These are phyloP conservation scores for Stentor coeruleus DNA, from an alignment of 73 alveolate genomes.

Conservation along the genomic window DNA sequence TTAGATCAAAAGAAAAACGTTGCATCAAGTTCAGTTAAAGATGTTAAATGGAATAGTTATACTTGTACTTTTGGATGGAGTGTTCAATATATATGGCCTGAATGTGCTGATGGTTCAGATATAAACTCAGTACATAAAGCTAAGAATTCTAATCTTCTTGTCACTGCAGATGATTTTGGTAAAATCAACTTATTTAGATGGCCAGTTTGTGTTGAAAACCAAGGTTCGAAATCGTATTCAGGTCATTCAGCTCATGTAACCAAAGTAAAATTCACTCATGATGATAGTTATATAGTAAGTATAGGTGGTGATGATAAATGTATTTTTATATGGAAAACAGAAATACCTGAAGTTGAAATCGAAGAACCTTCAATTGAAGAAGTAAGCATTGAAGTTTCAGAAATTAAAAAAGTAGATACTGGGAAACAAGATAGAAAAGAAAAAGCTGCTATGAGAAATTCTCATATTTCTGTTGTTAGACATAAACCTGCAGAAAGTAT, in stretches of 20 bases:
- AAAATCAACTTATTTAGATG: constrained; percentile 85
- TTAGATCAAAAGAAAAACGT: constrained; percentile 67
- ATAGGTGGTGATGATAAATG: constrained; percentile 97
- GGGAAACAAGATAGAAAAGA: neutral
- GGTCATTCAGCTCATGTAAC: constrained; percentile 96
- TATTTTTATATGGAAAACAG: constrained; percentile 93
- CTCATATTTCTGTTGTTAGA: constrained; percentile 32
- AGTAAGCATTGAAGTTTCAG: constrained; percentile 42
- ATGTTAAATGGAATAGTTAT: constrained; percentile 88
- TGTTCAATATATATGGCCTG: constrained; percentile 93
- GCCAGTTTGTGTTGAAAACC: constrained; percentile 91
- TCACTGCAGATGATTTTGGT: constrained; percentile 91
- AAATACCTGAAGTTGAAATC: constrained; percentile 40
- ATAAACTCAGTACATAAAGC: constrained; percentile 84
- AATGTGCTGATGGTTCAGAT: constrained; percentile 80
- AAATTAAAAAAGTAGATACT: neutral
- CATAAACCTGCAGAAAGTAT: neutral
- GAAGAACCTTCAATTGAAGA: constrained; percentile 29
- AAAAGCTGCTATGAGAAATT: neutral
- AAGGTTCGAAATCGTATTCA: constrained; percentile 72
- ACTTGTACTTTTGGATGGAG: constrained; percentile 94
- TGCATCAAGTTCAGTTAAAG: constrained; percentile 75
- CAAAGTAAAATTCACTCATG: constrained; percentile 85
- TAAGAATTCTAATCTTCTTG: constrained; percentile 63
- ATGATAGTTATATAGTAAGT: constrained; percentile 79